Percentiles rank a stretch among this genome's conserved stretches.
Conservation (phyloP, 2,329 filamentous ascomycete genomes). For the Trichoderma sp. region DNA sequence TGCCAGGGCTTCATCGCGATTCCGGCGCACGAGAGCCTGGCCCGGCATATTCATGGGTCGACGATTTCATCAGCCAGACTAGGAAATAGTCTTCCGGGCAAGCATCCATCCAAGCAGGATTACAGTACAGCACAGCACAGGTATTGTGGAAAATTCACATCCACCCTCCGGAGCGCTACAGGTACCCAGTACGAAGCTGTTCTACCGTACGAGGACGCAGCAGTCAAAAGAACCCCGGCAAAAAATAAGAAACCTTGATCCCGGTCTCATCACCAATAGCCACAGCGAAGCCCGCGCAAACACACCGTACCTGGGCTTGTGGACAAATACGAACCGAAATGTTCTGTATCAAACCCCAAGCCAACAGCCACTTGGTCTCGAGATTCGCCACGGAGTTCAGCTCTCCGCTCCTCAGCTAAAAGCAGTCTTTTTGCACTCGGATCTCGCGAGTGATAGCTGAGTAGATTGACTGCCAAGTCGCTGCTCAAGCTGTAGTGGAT, state of each 20-base stretch:
- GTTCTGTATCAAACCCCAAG: background rate
- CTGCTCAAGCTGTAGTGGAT: background rate
- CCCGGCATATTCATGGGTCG: conserved; percentile 8
- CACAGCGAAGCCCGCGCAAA: background rate
- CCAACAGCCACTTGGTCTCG: background rate
- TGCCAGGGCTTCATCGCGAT: conserved; percentile 14
- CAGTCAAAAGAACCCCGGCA: conserved; percentile 5
- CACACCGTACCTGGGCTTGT: background rate
- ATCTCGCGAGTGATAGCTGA: background rate
- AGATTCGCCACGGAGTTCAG: background rate
- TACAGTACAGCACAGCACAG: background rate
- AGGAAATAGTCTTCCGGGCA: conserved; percentile 5
- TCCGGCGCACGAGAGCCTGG: background rate
- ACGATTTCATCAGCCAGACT: background rate
- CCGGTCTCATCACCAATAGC: conserved; percentile 11
- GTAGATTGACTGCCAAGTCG: background rate
- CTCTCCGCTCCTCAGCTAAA: background rate
- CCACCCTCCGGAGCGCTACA: background rate
- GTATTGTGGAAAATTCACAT: background rate
- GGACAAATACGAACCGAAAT: background rate
- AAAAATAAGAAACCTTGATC: conserved; percentile 18
- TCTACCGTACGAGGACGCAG: background rate
- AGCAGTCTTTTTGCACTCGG: background rate
- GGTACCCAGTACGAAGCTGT: background rate
- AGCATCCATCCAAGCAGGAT: background rate